Conservation (phyloP, 768 basidiomycete genomes). For the Pleurotus platypus region DNA sequence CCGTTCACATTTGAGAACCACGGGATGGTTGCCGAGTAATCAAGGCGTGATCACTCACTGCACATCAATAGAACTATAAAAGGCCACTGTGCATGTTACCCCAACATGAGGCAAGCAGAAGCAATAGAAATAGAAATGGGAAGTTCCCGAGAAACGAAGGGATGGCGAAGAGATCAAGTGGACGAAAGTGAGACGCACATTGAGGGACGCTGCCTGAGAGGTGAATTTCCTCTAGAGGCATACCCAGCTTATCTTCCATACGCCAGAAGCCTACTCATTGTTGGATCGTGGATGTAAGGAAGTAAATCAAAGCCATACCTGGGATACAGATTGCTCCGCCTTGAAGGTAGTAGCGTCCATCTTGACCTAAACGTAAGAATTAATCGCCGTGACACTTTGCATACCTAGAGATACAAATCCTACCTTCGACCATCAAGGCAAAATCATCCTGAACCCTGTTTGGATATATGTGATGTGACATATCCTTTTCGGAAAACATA, state of each 20-base stretch:
- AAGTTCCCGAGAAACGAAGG: background rate
- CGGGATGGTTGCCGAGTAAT: background rate
- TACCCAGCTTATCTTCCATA: conserved; percentile 71
- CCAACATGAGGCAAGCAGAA: background rate
- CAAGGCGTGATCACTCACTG: background rate
- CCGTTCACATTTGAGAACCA: background rate
- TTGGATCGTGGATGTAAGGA: background rate
- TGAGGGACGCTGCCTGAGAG: conserved; percentile 65
- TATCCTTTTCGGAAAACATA: background rate
- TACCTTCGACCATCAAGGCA: conserved; percentile 60
- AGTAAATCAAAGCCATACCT: conserved; percentile 35
- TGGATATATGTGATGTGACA: too few relatives aligned
- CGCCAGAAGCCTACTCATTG: conserved; percentile 64
- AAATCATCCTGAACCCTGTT: conserved; percentile 54
- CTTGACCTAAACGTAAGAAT: conserved; percentile 38
- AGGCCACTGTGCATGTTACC: background rate
- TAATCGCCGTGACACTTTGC: background rate
- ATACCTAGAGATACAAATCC: background rate
- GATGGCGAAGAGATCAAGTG: background rate
- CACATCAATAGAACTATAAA: background rate
- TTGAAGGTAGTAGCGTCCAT: conserved; percentile 74
- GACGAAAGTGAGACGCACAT: conserved; percentile 41
- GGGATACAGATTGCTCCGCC: conserved; percentile 66
- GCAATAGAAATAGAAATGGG: background rate
- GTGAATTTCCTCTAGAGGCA: conserved; percentile 72